A percentile compares a stretch with the other conserved stretches of the same genome.
Evolutionary conservation across 106 monocot species (phyloP).

Genomic region (Allium fistulosum): DNA sequence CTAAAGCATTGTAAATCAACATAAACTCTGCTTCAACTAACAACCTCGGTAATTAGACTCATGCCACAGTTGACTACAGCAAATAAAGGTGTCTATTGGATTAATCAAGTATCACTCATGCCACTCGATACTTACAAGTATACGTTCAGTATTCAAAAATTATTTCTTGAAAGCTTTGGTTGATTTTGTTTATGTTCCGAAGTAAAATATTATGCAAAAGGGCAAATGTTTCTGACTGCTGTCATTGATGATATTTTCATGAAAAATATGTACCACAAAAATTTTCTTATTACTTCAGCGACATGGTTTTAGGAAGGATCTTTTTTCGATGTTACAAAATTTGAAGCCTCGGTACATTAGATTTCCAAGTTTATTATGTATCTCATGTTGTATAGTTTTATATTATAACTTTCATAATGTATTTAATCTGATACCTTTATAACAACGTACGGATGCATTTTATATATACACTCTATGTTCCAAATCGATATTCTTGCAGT

Average conservation of each 20-base stretch:
- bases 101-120: conserved; percentile 97
- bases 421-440: too few species aligned
- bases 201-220: too few species aligned
- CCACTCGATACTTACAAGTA: conserved; percentile 85
- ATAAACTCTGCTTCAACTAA: conserved; percentile 40
- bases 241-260: not conserved
- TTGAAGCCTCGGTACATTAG: conserved; percentile 50
- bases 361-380: conserved; percentile 38
- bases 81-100: conserved; percentile 69
- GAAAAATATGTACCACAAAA: too few species aligned
- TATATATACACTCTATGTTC: too few species aligned
- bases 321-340: conserved; percentile 38
- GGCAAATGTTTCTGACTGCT: not conserved
- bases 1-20: too few species aligned
- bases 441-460: too few species aligned
- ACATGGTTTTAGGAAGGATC: conserved; percentile 49
- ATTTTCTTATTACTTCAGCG: conserved; percentile 27
- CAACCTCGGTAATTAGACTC: conserved; percentile 39
- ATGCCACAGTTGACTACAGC: conserved; percentile 73
- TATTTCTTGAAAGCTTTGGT: too few species aligned
- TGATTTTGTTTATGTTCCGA: too few species aligned
- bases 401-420: too few species aligned
- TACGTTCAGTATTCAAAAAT: not conserved
- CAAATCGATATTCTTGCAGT: too few species aligned
- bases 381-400: too few species aligned